A percentile compares a stretch with the other conserved stretches of the same genome.
Conservation (phyloP, 2,329 filamentous ascomycete species). For the Rhynchosporium secalis region DNA sequence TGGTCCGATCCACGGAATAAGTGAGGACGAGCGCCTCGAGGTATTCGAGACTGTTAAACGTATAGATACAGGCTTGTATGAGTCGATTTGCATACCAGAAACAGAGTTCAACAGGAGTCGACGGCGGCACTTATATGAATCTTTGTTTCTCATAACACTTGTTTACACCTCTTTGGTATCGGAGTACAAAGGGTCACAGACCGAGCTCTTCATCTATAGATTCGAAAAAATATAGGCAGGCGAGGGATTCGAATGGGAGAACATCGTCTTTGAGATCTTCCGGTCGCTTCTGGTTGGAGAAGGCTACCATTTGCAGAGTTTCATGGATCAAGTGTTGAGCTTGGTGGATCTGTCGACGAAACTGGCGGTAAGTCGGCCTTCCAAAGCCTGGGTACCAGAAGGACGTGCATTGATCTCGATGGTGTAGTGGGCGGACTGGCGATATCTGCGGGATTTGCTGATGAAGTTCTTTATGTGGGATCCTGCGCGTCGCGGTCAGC, state of each 20-base stretch:
- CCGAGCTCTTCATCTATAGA: conserved; percentile 15
- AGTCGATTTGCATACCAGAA: conserved; percentile 11
- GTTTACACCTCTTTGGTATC: conserved; percentile 17
- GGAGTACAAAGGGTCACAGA: conserved; percentile 10
- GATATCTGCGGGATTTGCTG: conserved; percentile 10
- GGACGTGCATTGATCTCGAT: background rate
- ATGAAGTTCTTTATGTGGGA: conserved; percentile 18
- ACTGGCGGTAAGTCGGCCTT: background rate
- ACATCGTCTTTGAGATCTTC: conserved; percentile 10
- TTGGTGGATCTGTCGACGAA: conserved; percentile 29
- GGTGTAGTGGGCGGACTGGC: conserved; percentile 10
- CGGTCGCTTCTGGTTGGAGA: conserved; percentile 7
- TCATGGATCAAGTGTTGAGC: conserved; percentile 38
- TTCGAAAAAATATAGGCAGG: conserved; percentile 5
- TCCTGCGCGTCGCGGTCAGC: conserved; percentile 11
- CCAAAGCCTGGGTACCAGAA: background rate
- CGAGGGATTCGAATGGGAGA: background rate
- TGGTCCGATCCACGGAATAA: background rate
- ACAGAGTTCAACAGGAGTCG: conserved; percentile 11
- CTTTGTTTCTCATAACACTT: conserved; percentile 11
- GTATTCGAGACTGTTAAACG: background rate
- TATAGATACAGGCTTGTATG: conserved; percentile 8
- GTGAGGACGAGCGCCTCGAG: background rate
- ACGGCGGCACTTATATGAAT: conserved; percentile 15
- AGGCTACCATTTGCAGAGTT: background rate